phyloP scores from a whole-genome alignment of 768 basidiomycete species.

The Mrakia hoshinonis region DNA sequence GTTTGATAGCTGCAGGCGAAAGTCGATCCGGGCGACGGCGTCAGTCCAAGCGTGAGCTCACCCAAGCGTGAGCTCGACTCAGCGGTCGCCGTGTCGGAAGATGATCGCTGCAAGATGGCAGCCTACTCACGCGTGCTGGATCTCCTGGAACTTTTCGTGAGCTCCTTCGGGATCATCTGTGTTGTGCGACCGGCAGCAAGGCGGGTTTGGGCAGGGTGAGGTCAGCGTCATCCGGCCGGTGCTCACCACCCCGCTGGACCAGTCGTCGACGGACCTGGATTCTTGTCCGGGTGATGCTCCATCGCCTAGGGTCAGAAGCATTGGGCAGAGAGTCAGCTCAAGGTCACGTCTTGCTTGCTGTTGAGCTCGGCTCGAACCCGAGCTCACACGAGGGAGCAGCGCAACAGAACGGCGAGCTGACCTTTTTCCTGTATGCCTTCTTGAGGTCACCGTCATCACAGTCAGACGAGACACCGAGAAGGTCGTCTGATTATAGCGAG shows the following conservation, averaged over 20 bases:
- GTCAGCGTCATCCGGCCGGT: background rate
- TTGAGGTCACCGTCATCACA: constrained; percentile 80
- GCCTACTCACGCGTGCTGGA: constrained; percentile 31
- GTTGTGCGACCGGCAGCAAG: too few relatives aligned
- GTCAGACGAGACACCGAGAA: constrained; percentile 71
- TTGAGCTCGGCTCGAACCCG: background rate
- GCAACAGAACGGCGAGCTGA: constrained; percentile 36
- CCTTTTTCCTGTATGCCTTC: constrained; percentile 92
- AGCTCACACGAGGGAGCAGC: background rate
- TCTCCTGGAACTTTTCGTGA: constrained; percentile 31
- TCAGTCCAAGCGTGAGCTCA: too few relatives aligned
- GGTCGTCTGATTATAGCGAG: constrained; percentile 50
- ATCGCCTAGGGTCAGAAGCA: constrained; percentile 30
- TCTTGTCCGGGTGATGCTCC: constrained; percentile 37
- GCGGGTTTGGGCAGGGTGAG: background rate
- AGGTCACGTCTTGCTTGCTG: background rate
- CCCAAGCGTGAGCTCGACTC: background rate
- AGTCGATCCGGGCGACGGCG: background rate
- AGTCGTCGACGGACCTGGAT: constrained; percentile 23
- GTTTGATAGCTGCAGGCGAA: constrained; percentile 54
- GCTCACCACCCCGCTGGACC: background rate
- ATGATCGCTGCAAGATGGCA: too few relatives aligned
- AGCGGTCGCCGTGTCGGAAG: too few relatives aligned
- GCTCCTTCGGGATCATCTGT: constrained; percentile 28
- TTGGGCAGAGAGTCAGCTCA: background rate